Evolutionary conservation across 352 stramenopile genomes (phyloP), one percentile per base, ranked within the genome.

Genomic region (Saprolegnia parasitica): DNA sequence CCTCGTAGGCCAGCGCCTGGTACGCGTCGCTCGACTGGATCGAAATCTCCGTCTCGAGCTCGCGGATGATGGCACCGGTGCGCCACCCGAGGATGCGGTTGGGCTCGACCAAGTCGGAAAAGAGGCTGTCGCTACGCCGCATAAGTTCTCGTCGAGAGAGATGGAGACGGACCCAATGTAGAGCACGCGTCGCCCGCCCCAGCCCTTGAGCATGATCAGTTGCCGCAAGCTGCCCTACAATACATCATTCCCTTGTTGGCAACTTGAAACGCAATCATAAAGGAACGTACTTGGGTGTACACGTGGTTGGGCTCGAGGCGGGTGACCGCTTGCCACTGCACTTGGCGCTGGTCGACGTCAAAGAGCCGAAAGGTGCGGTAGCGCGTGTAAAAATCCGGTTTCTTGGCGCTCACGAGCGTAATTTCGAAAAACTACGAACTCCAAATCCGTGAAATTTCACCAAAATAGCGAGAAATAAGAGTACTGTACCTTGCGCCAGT

Each of bases 41-140:
- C 46, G 78, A 67, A 71, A 96, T 91, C 68, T 96, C 88, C 71
- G 88, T 79, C 57, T 91, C 86, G 5, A 98, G 78, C 49, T 98
- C 93, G 13, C 90, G 90, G 49, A 96, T 97, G 47, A 98, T 96
- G 4, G 90, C 93, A 35, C 90, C 93, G 13, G 93, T 98, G 56
- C 87, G 88, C 93, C 93, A 98, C 0, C 91, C 91, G 71, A 89
- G 97, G 74, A 96, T 93, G 37, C 91, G 86, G 37, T 94, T 96
- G 5, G 93, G 91, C 72, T 98, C 92, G 10, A 97, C 90, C 47
- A 98, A 78, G 81, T 98, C 91, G 9, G 93, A 94, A 73, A 98
- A 98, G 18, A 98, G 74, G 49, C 90, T 97, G 65, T 98, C 93
- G 40, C 83, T 90, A 71, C 57, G 40, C 5, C 57, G 5, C 29